Base-by-base conservation (phyloP, 1,284 basidiomycete species). In the Fomitopsis pinicola region DNA sequence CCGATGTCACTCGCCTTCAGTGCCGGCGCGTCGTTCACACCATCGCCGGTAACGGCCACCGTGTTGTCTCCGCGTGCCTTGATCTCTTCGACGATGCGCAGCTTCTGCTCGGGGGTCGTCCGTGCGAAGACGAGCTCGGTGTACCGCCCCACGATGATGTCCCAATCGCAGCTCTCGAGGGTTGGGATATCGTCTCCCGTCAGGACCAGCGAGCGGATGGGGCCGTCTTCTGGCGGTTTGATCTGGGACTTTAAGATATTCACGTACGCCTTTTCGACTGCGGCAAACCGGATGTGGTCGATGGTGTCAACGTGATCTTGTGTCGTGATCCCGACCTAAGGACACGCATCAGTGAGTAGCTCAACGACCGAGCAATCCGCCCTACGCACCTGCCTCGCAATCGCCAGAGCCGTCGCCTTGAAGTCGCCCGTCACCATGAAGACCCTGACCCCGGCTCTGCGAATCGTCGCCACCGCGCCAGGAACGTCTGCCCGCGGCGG, bases 401-500 rank as follows among this genome's bases (percentile, higher is more conserved):
- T 90, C 0, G 88, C 84, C 1, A 81, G 76, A 1, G 85, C 84
- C 1, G 82, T 83, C 17, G 70, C 63, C 30, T 78, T 77, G 67
- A 84, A 82, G 69, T 86, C 83, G 70, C 87, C 88, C 1, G 88
- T 90, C 59, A 91, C 87, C 79, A 90, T 86, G 68, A 84, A 82
- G 66, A 89, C 85, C 22, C 87, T 77, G 54, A 86, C 83, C 6
- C 86, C 86, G 2, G 88, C 87, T 7, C 80, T 72, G 26, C 87
- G 79, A 68, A 78, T 77, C 73, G 82, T 59, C 15, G 72, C 60
- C 35, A 84, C 78, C 3, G 82, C 81, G 35, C 83, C 80, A 22
- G 78, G 76, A 19, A 86, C 86, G 65, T 90, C 87, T 10, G 77
- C 72, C 42, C 84, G 79, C 2, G 85, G 82, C 1, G 88, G 87